These are phyloP conservation scores for Entrophospora sp. DNA, from an alignment of 192 early-diverging fungal genomes.

Conservation along the genomic window DNA sequence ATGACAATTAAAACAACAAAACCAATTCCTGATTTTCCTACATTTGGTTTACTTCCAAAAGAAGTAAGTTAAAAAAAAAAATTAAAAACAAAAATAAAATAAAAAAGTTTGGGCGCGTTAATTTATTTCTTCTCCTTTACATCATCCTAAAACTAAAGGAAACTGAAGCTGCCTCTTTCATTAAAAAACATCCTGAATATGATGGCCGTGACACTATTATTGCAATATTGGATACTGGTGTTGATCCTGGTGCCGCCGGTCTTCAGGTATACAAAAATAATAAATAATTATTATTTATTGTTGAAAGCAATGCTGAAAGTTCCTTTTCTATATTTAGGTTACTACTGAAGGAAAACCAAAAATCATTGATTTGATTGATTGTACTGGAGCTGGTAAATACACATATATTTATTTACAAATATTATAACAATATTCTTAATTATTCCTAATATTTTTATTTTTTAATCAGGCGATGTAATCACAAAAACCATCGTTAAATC, in stretches of 20 bases:
- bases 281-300: neutral
- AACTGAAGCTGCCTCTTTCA: slow-evolving; percentile 75
- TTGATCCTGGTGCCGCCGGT: slow-evolving; percentile 88
- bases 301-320: too few species aligned
- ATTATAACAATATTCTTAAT: too few species aligned
- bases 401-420: too few species aligned
- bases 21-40: slow-evolving; percentile 35
- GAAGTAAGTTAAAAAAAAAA: slow-evolving; percentile 22
- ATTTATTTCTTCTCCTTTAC: too few species aligned
- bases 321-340: slow-evolving; percentile 27
- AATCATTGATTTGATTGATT: slow-evolving; percentile 89
- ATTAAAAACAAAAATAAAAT: too few species aligned
- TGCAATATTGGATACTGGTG: slow-evolving; percentile 89
- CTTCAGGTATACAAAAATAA: slow-evolving; percentile 47
- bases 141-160: slow-evolving; percentile 40
- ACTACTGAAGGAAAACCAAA: slow-evolving; percentile 88
- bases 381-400: slow-evolving; percentile 64
- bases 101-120: too few species aligned
- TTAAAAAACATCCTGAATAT: slow-evolving; percentile 72
- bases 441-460: neutral
- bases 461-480: slow-evolving; percentile 50
- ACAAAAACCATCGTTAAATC: slow-evolving; percentile 54
- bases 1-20: slow-evolving; percentile 32
- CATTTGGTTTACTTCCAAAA: slow-evolving; percentile 37
- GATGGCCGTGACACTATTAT: slow-evolving; percentile 86